A percentile compares a stretch with the other conserved stretches of the same genome.
phyloP scores from a whole-genome alignment of 2,329 filamentous ascomycete species.

The Cephalotrichum gorgonifer region DNA sequence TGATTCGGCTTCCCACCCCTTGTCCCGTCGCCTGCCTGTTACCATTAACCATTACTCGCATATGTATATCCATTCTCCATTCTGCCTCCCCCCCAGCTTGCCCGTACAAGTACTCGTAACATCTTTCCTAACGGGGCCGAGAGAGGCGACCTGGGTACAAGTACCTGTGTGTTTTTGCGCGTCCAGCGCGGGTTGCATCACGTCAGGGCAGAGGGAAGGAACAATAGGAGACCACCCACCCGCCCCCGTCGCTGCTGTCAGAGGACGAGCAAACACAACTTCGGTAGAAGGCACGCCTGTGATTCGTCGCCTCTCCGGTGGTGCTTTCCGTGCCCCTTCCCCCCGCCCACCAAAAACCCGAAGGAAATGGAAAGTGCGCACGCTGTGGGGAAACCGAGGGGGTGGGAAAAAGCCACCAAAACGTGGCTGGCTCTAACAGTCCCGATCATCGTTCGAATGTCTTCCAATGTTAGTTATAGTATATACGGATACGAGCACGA shows the following conservation, averaged over 20 bases:
- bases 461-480: too few relatives aligned
- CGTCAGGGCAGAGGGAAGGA: not conserved
- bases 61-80: not conserved
- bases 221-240: not conserved
- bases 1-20: too few relatives aligned
- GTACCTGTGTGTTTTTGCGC: not conserved
- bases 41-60: not conserved
- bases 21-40: not conserved
- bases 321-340: not conserved
- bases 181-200: not conserved
- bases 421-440: constrained; percentile 3
- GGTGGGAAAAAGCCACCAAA: constrained; percentile 1
- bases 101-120: too few relatives aligned
- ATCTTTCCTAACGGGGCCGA: too few relatives aligned
- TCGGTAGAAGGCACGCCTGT: constrained; percentile 1
- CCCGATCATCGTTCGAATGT: not conserved
- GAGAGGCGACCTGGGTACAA: too few relatives aligned
- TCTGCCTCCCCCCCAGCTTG: not conserved
- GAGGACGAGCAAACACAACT: not conserved
- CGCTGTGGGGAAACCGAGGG: not conserved
- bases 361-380: not conserved
- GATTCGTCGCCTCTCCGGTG: constrained; percentile 2
- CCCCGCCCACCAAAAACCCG: too few relatives aligned
- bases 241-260: too few relatives aligned
- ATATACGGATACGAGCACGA: too few relatives aligned